phyloP scores from a whole-genome alignment of 2,329 filamentous ascomycete species.

The Hyphodiscus sp. region DNA sequence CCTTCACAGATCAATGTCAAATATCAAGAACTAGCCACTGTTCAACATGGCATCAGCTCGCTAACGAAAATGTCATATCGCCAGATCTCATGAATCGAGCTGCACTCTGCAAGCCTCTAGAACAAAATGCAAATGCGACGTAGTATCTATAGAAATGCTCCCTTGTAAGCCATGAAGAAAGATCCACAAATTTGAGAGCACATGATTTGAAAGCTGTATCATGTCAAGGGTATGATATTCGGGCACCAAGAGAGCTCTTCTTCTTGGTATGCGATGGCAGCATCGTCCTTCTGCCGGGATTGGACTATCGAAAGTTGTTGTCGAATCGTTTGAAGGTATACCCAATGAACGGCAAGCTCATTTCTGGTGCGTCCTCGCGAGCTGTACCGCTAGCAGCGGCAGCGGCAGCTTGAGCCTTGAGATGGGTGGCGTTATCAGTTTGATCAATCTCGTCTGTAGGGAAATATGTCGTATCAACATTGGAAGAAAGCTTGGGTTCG shows the following conservation, averaged over 20 bases:
- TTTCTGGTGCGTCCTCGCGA: slow-evolving; percentile 78
- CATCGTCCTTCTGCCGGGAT: not conserved
- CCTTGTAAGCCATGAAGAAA: not conserved
- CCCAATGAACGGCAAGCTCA: slow-evolving; percentile 92
- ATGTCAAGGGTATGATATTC: slow-evolving; percentile 1
- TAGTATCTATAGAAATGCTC: slow-evolving; percentile 17
- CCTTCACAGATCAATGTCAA: slow-evolving; percentile 6
- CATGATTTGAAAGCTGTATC: not conserved
- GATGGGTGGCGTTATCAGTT: slow-evolving; percentile 81
- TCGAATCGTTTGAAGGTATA: slow-evolving; percentile 98
- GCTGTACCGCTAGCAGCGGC: slow-evolving; percentile 40
- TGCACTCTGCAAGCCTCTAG: slow-evolving; percentile 6
- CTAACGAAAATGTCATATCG: not conserved
- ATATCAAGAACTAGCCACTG: slow-evolving; percentile 10
- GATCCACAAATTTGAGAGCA: slow-evolving; percentile 4
- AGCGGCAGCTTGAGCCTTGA: slow-evolving; percentile 65
- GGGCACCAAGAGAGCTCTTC: not conserved
- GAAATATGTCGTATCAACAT: slow-evolving; percentile 97
- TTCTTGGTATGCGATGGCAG: not conserved
- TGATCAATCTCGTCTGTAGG: slow-evolving; percentile 98
- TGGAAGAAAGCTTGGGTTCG: slow-evolving; percentile 86
- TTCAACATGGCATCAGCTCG: slow-evolving; percentile 9
- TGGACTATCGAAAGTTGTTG: slow-evolving; percentile 55
- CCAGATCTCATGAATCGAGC: slow-evolving; percentile 6
- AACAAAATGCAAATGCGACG: slow-evolving; percentile 10